Percentiles rank a stretch among this genome's conserved stretches.
Evolutionary conservation across 371 early-diverging fungal genomes (phyloP).

Genomic region (Mycotypha africana): DNA sequence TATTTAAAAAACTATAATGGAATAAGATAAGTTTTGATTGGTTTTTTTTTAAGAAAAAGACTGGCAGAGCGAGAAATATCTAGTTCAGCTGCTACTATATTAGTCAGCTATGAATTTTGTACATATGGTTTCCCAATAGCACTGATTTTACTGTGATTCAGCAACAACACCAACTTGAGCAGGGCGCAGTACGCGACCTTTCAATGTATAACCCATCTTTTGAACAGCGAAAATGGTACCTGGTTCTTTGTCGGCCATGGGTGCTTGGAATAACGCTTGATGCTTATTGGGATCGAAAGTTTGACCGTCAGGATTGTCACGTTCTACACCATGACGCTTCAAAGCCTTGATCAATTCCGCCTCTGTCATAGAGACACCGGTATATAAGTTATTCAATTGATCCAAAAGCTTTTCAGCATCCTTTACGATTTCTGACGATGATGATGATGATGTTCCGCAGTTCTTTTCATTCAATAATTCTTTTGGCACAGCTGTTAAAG

Average conservation of each 20-base stretch:
- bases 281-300: constrained; percentile 92
- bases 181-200: constrained; percentile 90
- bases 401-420: constrained; percentile 52
- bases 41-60: too few species aligned
- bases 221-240: constrained; percentile 84
- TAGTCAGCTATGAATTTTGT: too few species aligned
- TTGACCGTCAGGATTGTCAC: constrained; percentile 75
- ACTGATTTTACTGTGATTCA: constrained; percentile 22
- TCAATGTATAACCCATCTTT: constrained; percentile 89
- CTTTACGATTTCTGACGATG: constrained; percentile 24
- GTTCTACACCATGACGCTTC: constrained; percentile 87
- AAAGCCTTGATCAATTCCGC: constrained; percentile 82
- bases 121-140: too few species aligned
- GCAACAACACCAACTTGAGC: constrained; percentile 96
- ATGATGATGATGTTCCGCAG: too few species aligned
- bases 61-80: too few species aligned
- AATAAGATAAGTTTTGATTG: too few species aligned
- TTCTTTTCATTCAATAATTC: constrained; percentile 32
- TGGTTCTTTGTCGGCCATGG: constrained; percentile 82
- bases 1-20: too few species aligned
- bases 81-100: too few species aligned
- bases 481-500: constrained; percentile 74
- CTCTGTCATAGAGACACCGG: constrained; percentile 89
- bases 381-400: constrained; percentile 72
- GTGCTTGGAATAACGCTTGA: constrained; percentile 93